A percentile compares a stretch with the other conserved stretches of the same genome.
Evolutionary conservation across 495 filamentous ascomycete species (phyloP).

Genomic region (Trichoderma erinaceum): DNA sequence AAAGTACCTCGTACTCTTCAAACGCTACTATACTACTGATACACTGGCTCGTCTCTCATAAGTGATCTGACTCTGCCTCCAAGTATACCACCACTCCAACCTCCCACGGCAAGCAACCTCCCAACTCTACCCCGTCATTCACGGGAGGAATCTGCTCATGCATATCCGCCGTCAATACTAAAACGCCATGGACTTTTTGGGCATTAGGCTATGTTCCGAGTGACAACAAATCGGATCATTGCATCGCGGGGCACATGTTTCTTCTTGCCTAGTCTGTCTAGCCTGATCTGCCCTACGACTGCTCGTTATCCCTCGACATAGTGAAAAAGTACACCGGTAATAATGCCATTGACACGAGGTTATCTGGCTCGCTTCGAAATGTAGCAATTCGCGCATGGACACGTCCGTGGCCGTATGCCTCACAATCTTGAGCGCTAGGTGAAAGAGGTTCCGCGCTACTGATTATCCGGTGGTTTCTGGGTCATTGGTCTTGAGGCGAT

Average conservation of each 20-base stretch:
- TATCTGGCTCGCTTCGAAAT: neutral
- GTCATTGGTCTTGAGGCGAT: neutral
- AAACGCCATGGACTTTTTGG: neutral
- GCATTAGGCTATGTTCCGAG: neutral
- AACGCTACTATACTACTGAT: neutral
- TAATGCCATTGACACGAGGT: neutral
- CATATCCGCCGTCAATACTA: neutral
- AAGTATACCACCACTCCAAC: neutral
- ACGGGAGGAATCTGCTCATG: neutral
- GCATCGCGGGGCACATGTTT: neutral
- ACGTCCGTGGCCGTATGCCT: neutral
- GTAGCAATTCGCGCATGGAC: neutral
- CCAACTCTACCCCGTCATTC: neutral
- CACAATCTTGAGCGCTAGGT: neutral
- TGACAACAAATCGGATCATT: neutral
- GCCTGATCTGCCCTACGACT: neutral
- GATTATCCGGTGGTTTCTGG: neutral
- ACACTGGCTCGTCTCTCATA: neutral
- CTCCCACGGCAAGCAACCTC: neutral
- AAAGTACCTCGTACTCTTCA: neutral
- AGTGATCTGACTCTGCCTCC: neutral
- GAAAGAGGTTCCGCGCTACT: neutral
- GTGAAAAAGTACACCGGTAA: neutral
- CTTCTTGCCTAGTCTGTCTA: neutral
- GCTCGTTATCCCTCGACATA: neutral